Evolutionary conservation across 306 rosid genomes (phyloP), one percentile per base, ranked within the genome.

Genomic region (Elaeagnus macrophylla): DNA sequence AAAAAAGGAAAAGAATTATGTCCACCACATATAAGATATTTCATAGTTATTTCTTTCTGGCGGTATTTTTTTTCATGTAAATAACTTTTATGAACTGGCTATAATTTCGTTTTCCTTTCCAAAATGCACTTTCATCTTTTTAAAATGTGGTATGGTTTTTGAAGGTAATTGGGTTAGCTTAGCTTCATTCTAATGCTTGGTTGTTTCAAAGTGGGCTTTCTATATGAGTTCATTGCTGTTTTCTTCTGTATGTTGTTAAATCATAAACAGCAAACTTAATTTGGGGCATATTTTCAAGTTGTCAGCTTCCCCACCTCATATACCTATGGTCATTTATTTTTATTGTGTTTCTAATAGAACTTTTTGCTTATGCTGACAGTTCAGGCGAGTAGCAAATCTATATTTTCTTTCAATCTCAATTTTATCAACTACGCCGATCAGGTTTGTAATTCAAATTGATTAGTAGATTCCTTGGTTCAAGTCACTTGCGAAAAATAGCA

Each of bases 301-400:
- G 25, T 20, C 25, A 20, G 25, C 25, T 20, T 64, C 45, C 42
- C 36, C 65, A 69, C 61, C 65, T 53, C 39, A 53, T 56, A 32
- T 15, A 41, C 63, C 62, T 39, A 36, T 73, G 54, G n/a, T n/a
- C n/a, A n/a, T n/a, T n/a, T 37, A 48, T 70, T 66, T 39, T 50
- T 62, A 20, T 8, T 56, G 46, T 69, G 64, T 60, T 71, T 57
- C 79, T 78, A 71, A 73, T 74, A 63, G 48, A 83, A 56, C 62
- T 74, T 43, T 66, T 45, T 76, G 51, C 73, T 76, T 72, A 69
- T 51, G 59, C 49, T 76, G 83, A 64, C 97, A 91, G 97, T 91
- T 91, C 83, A 83, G 97, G 53, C 91, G 97, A 76, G 97, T 91
- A 75, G 97, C 97, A 64, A 91, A 91, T 68, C 84, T 86, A 60